Percentiles rank a stretch among this genome's conserved stretches.
These are phyloP conservation scores for Ichthyophonus hoferi DNA, from an alignment of 208 protist species.

Conservation along the genomic window DNA sequence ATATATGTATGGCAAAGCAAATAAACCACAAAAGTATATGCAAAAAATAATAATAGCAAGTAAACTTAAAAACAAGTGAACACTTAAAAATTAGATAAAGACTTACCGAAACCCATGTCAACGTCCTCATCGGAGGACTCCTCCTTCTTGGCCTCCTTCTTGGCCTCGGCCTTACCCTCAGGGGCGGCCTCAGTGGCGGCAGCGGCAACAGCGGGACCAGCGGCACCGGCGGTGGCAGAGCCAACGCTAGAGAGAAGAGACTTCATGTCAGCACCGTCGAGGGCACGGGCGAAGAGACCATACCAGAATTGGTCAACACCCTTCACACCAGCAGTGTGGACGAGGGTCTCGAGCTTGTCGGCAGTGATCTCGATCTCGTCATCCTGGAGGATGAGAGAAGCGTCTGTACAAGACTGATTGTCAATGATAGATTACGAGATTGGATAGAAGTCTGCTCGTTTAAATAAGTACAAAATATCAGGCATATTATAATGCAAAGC, in stretches of 20 bases:
- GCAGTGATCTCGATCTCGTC: conserved; percentile 70
- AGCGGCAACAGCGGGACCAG: conserved; percentile 44
- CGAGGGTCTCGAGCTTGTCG: conserved; percentile 60
- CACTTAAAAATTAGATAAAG: neutral
- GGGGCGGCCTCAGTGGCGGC: conserved; percentile 28
- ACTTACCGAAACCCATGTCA: conserved; percentile 49
- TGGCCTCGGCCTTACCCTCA: conserved; percentile 6
- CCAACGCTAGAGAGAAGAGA: conserved; percentile 46
- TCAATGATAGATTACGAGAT: too few species aligned
- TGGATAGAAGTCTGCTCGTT: too few species aligned
- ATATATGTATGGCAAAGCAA: neutral
- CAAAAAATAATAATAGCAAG: neutral
- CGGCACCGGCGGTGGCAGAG: conserved; percentile 43
- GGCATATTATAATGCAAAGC: too few species aligned
- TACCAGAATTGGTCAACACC: conserved; percentile 53
- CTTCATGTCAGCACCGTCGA: conserved; percentile 49
- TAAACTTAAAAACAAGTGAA: neutral
- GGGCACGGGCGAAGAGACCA: conserved; percentile 51
- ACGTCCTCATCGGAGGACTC: conserved; percentile 36
- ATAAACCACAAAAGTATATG: neutral
- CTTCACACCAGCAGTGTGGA: conserved; percentile 53
- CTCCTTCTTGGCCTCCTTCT: conserved; percentile 48
- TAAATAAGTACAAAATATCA: too few species aligned
- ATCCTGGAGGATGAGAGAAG: conserved; percentile 83
- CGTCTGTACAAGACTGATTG: too few species aligned